Evolutionary conservation across 176 grass and related monocot species (phyloP).

Genomic region (Cymbopogon citratus): DNA sequence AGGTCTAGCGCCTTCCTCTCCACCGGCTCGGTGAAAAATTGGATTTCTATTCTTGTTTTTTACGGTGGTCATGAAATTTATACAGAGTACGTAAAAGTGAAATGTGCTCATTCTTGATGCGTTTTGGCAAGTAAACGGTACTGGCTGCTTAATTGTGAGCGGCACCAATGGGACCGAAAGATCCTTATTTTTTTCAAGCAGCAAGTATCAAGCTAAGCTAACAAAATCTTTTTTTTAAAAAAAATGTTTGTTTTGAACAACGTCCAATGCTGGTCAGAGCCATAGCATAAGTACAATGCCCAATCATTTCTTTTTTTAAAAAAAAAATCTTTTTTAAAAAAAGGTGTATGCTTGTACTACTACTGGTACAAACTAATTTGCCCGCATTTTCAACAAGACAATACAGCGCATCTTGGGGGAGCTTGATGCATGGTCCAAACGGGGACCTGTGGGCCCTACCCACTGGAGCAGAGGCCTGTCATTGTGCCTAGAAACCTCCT

Average conservation of each 20-base stretch:
- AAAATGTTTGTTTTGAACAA: too few species aligned
- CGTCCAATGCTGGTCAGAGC: neutral
- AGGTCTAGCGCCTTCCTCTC: slow-evolving; percentile 13
- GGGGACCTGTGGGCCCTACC: too few species aligned
- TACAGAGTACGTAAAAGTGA: neutral
- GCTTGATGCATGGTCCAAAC: too few species aligned
- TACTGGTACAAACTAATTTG: too few species aligned
- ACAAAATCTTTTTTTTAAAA: too few species aligned
- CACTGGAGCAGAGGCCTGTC: too few species aligned
- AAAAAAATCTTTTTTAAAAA: too few species aligned
- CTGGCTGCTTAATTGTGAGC: neutral
- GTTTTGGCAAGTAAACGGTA: neutral
- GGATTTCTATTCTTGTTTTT: neutral
- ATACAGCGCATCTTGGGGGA: too few species aligned
- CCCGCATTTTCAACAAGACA: neutral
- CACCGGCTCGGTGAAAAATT: neutral
- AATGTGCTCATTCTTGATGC: neutral
- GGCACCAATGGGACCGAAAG: neutral
- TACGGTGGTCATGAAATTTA: neutral
- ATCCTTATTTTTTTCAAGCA: neutral
- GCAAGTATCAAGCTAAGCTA: too few species aligned
- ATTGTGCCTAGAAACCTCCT: neutral
- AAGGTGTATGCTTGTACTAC: too few species aligned
- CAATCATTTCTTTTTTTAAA: too few species aligned
- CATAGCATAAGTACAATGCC: neutral